Conservation (phyloP, 2,329 filamentous ascomycete species). For the Ilyonectria robusta region DNA sequence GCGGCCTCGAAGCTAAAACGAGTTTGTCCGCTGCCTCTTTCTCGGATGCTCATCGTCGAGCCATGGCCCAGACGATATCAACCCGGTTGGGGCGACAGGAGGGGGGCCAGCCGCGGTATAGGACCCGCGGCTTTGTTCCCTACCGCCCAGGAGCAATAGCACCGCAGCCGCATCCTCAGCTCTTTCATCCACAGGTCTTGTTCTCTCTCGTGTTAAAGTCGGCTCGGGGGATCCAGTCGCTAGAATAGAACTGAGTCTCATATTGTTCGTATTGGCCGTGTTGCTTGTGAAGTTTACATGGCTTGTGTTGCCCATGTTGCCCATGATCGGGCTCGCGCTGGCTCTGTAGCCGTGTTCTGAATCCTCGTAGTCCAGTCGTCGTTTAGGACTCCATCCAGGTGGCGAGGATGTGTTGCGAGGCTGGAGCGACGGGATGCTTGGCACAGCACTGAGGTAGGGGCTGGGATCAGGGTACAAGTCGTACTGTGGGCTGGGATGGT, state of each 20-base stretch:
- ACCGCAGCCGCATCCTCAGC: slow-evolving; percentile 37
- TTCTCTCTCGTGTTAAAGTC: slow-evolving; percentile 32
- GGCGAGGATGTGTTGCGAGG: slow-evolving; percentile 17
- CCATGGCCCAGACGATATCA: background rate
- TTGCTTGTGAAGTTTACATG: slow-evolving; percentile 20
- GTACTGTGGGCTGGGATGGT: slow-evolving; percentile 35
- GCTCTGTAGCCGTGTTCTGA: slow-evolving; percentile 35
- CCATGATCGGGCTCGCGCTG: slow-evolving; percentile 41
- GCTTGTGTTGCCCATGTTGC: slow-evolving; percentile 21
- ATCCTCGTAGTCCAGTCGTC: slow-evolving; percentile 41
- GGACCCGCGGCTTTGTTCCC: slow-evolving; percentile 27
- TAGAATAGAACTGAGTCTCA: slow-evolving; percentile 29
- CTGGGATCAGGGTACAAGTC: slow-evolving; percentile 31
- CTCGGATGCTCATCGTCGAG: slow-evolving; percentile 36
- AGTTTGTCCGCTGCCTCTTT: slow-evolving; percentile 42
- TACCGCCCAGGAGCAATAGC: slow-evolving; percentile 43
- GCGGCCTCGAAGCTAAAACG: slow-evolving; percentile 21
- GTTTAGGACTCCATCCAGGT: slow-evolving; percentile 40
- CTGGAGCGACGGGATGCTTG: slow-evolving; percentile 35
- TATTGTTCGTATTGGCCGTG: slow-evolving; percentile 24
- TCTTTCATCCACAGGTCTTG: background rate
- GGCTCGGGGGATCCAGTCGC: slow-evolving; percentile 37
- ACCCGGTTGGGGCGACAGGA: background rate
- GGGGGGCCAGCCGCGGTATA: background rate
- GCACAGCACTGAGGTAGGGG: slow-evolving; percentile 43